Percentiles rank a stretch among this genome's conserved stretches.
Conservation (phyloP, 2,329 filamentous ascomycete genomes). For the Colletotrichum higginsianum region DNA sequence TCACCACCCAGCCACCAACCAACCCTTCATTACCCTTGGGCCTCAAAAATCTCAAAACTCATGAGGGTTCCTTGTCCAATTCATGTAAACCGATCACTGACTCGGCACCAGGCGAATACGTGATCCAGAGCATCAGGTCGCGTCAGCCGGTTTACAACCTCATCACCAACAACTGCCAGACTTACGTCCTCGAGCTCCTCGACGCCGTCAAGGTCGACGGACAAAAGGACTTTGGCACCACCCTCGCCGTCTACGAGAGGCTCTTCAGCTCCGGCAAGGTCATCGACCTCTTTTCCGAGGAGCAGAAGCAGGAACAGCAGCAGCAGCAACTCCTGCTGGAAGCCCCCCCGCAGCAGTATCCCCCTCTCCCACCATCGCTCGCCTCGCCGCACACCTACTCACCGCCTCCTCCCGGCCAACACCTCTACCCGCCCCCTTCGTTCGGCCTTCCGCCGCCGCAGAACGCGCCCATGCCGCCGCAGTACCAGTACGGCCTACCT, state of each 20-base stretch:
- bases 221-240: slow-evolving; percentile 67
- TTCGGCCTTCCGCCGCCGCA: neutral
- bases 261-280: slow-evolving; percentile 65
- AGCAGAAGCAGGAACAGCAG: slow-evolving; percentile 47
- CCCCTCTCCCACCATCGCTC: slow-evolving; percentile 52
- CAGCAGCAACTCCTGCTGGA: slow-evolving; percentile 32
- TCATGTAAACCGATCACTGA: too few relatives aligned
- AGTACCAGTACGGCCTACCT: slow-evolving; percentile 9
- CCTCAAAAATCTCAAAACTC: too few relatives aligned
- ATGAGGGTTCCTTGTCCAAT: too few relatives aligned
- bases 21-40: too few relatives aligned
- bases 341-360: slow-evolving; percentile 24
- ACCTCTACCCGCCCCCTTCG: neutral
- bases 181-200: slow-evolving; percentile 66
- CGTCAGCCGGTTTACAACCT: slow-evolving; percentile 68
- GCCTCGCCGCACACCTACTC: slow-evolving; percentile 43
- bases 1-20: neutral
- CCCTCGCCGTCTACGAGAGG: slow-evolving; percentile 66
- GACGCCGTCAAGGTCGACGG: slow-evolving; percentile 68
- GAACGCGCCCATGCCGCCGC: neutral
- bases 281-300: slow-evolving; percentile 63
- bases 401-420: neutral
- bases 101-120: slow-evolving; percentile 60
- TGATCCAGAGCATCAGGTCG: slow-evolving; percentile 66
- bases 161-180: slow-evolving; percentile 74